phyloP scores from a whole-genome alignment of 371 early-diverging fungal species.

The Cokeromyces recurvatus region DNA sequence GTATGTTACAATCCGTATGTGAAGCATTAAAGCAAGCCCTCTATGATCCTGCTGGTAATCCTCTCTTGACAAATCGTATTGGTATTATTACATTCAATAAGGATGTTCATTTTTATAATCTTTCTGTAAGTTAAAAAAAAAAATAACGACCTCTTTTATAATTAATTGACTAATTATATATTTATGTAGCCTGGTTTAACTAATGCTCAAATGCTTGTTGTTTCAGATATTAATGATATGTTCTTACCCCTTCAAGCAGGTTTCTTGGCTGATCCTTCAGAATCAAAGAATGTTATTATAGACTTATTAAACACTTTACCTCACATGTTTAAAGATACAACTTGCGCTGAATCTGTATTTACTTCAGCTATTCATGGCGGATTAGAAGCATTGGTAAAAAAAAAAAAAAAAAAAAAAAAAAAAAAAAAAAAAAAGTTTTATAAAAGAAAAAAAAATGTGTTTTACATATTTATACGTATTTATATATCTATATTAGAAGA shows the following conservation, averaged over 20 bases:
- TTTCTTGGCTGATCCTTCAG: conserved; percentile 82
- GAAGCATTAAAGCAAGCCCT: conserved; percentile 70
- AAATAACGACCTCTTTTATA: neutral
- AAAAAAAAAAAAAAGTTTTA: no score
- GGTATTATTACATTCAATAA: conserved; percentile 92
- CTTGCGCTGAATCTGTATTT: conserved; percentile 74
- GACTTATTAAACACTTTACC: conserved; percentile 81
- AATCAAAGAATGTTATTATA: conserved; percentile 74
- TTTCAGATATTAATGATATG: conserved; percentile 87
- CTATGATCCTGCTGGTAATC: conserved; percentile 44
- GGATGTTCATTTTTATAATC: conserved; percentile 91
- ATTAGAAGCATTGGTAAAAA: conserved; percentile 64
- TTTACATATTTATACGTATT: no score
- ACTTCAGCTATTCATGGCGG: conserved; percentile 86
- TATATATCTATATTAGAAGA: conserved; percentile 11
- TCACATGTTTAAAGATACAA: conserved; percentile 77
- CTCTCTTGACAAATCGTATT: conserved; percentile 44
- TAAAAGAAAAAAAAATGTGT: no score
- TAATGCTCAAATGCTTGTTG: conserved; percentile 95
- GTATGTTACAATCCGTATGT: conserved; percentile 70
- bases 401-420: no score
- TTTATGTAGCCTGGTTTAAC: conserved; percentile 60
- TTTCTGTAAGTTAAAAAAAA: conserved; percentile 52
- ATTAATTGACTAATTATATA: neutral
- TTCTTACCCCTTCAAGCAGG: conserved; percentile 93